Conservation (phyloP, 2,329 filamentous ascomycete species). For the Fusarium chlamydosporum region DNA sequence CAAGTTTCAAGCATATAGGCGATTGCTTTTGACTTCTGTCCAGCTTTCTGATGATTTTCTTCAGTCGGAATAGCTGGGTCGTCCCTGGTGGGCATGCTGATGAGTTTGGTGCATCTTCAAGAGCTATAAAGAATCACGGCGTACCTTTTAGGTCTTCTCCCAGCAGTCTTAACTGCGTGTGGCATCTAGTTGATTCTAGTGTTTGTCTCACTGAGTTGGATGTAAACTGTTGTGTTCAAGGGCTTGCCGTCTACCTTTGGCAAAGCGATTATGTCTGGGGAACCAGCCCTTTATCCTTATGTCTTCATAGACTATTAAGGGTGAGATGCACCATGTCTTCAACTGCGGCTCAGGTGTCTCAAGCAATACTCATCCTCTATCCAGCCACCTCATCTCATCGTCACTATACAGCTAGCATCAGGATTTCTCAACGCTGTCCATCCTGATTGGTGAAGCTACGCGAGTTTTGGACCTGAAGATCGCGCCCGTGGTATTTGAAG, state of each 20-base stretch:
- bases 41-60: background rate
- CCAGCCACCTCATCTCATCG: background rate
- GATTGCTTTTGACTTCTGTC: background rate
- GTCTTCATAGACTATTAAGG: too few species aligned
- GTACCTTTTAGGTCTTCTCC: slow-evolving; percentile 19
- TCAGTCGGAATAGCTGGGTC: background rate
- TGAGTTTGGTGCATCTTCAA: slow-evolving; percentile 7
- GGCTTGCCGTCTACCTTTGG: background rate
- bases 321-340: too few species aligned
- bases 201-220: background rate
- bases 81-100: slow-evolving; percentile 6
- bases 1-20: slow-evolving; percentile 33
- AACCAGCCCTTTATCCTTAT: background rate
- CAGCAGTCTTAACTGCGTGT: slow-evolving; percentile 21
- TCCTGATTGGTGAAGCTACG: slow-evolving; percentile 45
- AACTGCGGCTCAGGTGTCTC: slow-evolving; percentile 6
- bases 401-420: slow-evolving; percentile 20
- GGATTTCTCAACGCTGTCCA: slow-evolving; percentile 5
- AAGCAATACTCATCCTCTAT: background rate
- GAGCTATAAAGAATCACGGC: background rate
- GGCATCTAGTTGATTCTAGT: slow-evolving; percentile 27
- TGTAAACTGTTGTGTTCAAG: background rate
- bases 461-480: slow-evolving; percentile 34
- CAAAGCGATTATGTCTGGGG: too few species aligned
- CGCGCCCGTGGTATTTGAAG: slow-evolving; percentile 10